Conservation (phyloP, 2,329 filamentous ascomycete species). For the Venturia effusa region DNA sequence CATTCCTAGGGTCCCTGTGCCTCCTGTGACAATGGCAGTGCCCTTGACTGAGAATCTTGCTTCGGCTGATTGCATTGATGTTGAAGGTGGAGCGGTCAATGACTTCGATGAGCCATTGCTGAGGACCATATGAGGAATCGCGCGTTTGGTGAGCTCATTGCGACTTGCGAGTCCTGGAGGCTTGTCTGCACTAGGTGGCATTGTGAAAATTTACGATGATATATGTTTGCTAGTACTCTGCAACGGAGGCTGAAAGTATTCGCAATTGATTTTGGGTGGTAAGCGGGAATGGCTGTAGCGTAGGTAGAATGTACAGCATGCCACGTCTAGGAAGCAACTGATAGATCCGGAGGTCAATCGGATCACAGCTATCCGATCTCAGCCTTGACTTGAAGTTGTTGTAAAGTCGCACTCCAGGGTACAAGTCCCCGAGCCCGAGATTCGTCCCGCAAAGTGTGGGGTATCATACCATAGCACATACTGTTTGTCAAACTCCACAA, state of each 20-base stretch:
- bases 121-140: slow-evolving; percentile 7
- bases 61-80: not conserved
- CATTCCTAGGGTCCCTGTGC: slow-evolving; percentile 52
- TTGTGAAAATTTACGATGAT: not conserved
- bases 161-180: not conserved
- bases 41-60: slow-evolving; percentile 5
- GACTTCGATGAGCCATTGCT: not conserved
- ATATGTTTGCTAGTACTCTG: not conserved
- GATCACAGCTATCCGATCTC: not conserved
- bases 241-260: not conserved
- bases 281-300: not conserved
- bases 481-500: not conserved
- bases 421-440: no score
- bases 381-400: not conserved
- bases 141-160: slow-evolving; percentile 5
- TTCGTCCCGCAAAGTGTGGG: no score
- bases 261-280: not conserved
- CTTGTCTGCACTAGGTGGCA: not conserved
- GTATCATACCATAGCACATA: no score
- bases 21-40: slow-evolving; percentile 46
- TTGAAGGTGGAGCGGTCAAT: not conserved
- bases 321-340: not conserved
- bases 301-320: not conserved
- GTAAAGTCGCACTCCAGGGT: not conserved
- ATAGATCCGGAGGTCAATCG: not conserved